Base-by-base conservation (phyloP, 2,329 filamentous ascomycete species). In the Epicoccum sorghinum region DNA sequence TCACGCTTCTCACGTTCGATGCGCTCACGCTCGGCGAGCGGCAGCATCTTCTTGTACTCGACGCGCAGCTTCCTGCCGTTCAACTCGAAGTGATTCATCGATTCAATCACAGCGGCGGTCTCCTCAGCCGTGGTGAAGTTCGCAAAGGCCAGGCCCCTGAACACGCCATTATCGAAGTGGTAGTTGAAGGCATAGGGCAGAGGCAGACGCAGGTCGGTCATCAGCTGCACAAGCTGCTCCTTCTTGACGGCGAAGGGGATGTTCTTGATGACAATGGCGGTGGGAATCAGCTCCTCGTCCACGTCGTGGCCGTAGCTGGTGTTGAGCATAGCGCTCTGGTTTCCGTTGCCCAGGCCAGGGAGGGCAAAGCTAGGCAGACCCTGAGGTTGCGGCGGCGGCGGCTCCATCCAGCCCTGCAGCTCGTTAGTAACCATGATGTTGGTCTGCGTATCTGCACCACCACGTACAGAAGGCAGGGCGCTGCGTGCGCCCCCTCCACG, bases 11-110 rank as follows among this genome's bases (percentile, higher is more conserved):
- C 95, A 5, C 95, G 86, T 76, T 99, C 95, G 64, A 99, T 98
- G 36, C 95, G 86, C 77, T 99, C 95, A 47, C 95, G 86, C 76
- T 98, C 95, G 29, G 93, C 91, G 61, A 96, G 86, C 0, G 95
- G 95, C 4, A 99, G 84, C 95, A 99, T 98, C 80, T 98, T 98
- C 83, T 99, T 99, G 80, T 98, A 99, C 76, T 99, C 95, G 24
- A 99, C 95, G 43, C 95, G 85, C 63, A 99, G 80, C 78, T 98
- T 98, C 57, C 95, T 86, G 40, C 95, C 95, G 72, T 96, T 92
- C 7, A 99, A 85, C 70, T 98, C 95, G 75, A 97, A 89, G 66
- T 96, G 92, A 71, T 99, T 99, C 83, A 99, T 89, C 47, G 89
- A 84, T 54, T 96, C 89, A 59, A 99, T 99, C 44, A 98, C 95